Conservation (phyloP, 2,329 filamentous ascomycete genomes). For the Alternaria ethzedia region DNA sequence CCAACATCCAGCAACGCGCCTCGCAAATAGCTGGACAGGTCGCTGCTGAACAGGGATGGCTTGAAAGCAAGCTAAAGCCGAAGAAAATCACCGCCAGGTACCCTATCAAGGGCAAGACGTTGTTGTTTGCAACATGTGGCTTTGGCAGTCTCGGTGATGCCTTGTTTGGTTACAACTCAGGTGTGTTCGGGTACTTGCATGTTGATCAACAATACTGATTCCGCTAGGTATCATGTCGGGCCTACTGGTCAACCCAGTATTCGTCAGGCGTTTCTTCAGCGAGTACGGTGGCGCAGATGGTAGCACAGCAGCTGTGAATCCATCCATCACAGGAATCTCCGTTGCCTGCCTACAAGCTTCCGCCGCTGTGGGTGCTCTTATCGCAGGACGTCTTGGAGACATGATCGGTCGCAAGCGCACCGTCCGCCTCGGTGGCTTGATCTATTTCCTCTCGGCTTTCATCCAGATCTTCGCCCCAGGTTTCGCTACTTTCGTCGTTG, state of each 20-base stretch:
- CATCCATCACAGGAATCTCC: constrained; percentile 50
- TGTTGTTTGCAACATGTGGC: constrained; percentile 49
- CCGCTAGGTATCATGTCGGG: constrained; percentile 50
- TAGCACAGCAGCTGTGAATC: constrained; percentile 36
- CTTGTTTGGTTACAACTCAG: constrained; percentile 52
- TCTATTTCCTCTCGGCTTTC: constrained; percentile 48
- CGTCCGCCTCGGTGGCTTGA: constrained; percentile 46
- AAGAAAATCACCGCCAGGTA: constrained; percentile 46
- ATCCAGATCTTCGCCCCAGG: constrained; percentile 48
- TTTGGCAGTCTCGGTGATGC: constrained; percentile 52
- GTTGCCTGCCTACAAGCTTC: constrained; percentile 48
- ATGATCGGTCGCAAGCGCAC: constrained; percentile 48
- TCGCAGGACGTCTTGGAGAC: constrained; percentile 46
- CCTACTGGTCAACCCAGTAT: constrained; percentile 49
- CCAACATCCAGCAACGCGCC: constrained; percentile 26
- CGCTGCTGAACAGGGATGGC: constrained; percentile 36
- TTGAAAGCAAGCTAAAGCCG: constrained; percentile 47
- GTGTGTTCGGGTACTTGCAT: constrained; percentile 20
- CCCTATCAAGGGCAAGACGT: constrained; percentile 45
- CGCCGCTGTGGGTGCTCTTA: constrained; percentile 44
- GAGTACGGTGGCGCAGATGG: constrained; percentile 49
- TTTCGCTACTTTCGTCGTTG: constrained; percentile 43
- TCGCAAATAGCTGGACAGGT: constrained; percentile 29
- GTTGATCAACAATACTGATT: background rate
- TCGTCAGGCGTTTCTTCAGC: constrained; percentile 50